Evolutionary conservation across 2,329 filamentous ascomycete species (phyloP).

Genomic region (Sclerotinia sclerotiorum): DNA sequence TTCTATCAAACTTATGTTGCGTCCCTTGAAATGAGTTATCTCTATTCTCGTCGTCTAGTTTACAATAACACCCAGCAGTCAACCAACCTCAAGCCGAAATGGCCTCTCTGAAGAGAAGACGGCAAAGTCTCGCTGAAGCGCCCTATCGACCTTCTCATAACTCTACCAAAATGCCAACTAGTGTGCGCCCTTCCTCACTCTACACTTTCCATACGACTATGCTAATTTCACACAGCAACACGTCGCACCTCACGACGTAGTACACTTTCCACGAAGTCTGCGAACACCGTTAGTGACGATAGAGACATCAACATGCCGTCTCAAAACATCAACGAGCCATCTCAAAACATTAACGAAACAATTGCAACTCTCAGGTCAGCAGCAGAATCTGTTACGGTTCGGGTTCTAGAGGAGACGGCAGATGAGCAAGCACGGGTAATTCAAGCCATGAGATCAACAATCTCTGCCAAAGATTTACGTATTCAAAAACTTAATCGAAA

Average conservation of each 20-base stretch:
- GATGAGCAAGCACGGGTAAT: slow-evolving; percentile 6
- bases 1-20: not conserved
- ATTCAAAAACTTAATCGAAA: slow-evolving; percentile 7
- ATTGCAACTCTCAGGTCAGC: not conserved
- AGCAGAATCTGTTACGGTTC: not conserved
- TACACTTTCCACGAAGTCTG: not conserved
- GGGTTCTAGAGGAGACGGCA: not conserved
- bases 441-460: not conserved
- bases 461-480: not conserved
- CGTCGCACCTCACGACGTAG: slow-evolving; percentile 11
- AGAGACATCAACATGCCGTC: not conserved
- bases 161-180: not conserved
- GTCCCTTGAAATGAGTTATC: not conserved
- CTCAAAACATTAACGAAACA: not conserved
- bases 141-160: not conserved
- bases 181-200: not conserved
- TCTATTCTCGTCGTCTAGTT: not conserved
- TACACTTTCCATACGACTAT: not conserved
- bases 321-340: not conserved
- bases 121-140: not conserved
- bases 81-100: not conserved
- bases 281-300: not conserved
- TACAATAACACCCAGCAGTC: not conserved
- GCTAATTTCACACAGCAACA: not conserved
- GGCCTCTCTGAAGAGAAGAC: not conserved